Evolutionary conservation across 331 rosid species (phyloP).

Genomic region (Erythrophleum ivorense): DNA sequence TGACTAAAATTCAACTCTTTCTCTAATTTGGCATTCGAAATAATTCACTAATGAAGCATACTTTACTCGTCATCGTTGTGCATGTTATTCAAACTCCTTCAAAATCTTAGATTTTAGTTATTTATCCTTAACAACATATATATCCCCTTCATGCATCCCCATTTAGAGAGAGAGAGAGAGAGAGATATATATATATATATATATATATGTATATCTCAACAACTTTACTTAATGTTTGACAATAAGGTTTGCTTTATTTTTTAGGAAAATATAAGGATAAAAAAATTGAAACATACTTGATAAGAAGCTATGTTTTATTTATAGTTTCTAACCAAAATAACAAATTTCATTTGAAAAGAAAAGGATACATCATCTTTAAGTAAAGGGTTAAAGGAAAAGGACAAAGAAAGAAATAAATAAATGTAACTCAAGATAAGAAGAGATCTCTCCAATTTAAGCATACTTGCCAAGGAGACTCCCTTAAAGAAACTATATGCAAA

Average conservation of each 20-base stretch:
- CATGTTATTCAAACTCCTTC: background rate
- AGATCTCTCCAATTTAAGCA: background rate
- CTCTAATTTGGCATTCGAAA: slow-evolving; percentile 20
- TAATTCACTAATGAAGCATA: slow-evolving; percentile 9
- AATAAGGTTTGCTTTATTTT: background rate
- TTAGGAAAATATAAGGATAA: background rate
- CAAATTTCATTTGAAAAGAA: background rate
- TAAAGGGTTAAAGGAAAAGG: background rate
- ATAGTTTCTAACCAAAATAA: too few species aligned
- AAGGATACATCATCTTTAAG: background rate
- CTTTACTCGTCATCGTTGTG: background rate
- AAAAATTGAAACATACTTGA: background rate
- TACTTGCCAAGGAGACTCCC: too few species aligned
- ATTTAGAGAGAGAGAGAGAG: too few species aligned
- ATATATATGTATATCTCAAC: background rate
- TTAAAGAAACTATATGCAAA: background rate
- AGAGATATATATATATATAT: too few species aligned
- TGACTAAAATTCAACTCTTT: slow-evolving; percentile 5
- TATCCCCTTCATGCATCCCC: background rate
- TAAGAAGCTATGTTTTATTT: too few species aligned
- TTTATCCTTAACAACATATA: slow-evolving; percentile 11
- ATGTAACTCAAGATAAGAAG: background rate
- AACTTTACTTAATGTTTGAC: background rate
- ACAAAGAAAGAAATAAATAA: too few species aligned
- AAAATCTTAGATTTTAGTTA: slow-evolving; percentile 22